Base-by-base conservation (phyloP, 2,329 filamentous ascomycete species). In the Bisporella sp. region DNA sequence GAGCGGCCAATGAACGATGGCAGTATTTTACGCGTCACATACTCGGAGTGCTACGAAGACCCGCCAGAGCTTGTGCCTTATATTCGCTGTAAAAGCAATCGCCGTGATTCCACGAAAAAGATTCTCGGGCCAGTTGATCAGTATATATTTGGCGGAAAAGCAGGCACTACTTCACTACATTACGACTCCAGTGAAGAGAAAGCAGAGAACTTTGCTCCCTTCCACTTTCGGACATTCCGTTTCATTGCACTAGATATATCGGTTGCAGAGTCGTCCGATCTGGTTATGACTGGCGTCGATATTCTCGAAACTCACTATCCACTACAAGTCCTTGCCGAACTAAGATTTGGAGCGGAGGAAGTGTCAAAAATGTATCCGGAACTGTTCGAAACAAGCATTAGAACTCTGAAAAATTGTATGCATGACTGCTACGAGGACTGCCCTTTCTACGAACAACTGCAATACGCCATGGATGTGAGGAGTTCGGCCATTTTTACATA, bases 361-460 rank as follows among this genome's bases (percentile, higher is more conserved):
- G 41, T 8, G 8, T 21, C 11, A 8, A 21, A 42, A 21, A 42
- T 21, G 13, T 13, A 44, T 12, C 12, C 43, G 4, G 45, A 52
- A 41, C 33, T 53, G 3, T 45, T 47, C 31, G 31, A 40, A 9
- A 54, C 49, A 11, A 52, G 49, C 9, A 45, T 41, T 29, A 33
- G 39, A 5, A 54, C 52, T 9, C 47, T 54, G 5, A 12, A 43
- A 13, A 55, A 55, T 40, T 55, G 50, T 37, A 54, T 54, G 43
- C 52, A 54, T 31, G 52, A 53, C 21, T 63, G 62, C 6, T 67
- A 68, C 46, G 60, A 63, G 1, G 66, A 68, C 41, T 68, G 65
- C 31, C 65, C 66, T 0, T 67, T 67, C 35, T 68, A 67, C 45
- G 64, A 68, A 46, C 66, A 68, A 44, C 59, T 65, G 3, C 64